Evolutionary conservation across 129 eudicot genomes (phyloP).

Genomic region (Arctium minus): DNA sequence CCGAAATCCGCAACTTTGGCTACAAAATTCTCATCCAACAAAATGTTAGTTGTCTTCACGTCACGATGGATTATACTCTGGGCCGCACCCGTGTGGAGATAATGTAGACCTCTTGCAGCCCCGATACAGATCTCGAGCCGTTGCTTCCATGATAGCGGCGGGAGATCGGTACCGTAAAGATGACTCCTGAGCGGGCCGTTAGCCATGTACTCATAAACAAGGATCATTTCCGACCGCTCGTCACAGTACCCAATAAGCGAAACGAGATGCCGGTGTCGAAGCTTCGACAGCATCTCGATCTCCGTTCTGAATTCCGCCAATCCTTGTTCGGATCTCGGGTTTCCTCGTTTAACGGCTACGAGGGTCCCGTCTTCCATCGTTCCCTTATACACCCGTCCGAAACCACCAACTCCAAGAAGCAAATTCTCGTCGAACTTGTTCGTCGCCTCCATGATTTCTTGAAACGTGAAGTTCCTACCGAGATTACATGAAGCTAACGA

Average conservation of each 20-base stretch:
- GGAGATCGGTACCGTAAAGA: conserved; percentile 54
- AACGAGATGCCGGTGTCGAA: conserved; percentile 76
- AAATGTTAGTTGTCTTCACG: conserved; percentile 72
- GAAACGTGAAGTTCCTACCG: conserved; percentile 58
- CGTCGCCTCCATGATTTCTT: conserved; percentile 66
- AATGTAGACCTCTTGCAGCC: conserved; percentile 78
- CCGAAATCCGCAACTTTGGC: conserved; percentile 87
- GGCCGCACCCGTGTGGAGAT: conserved; percentile 78
- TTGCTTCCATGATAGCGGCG: conserved; percentile 62
- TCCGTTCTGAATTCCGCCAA: conserved; percentile 71
- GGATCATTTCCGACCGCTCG: conserved; percentile 71
- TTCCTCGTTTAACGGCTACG: conserved; percentile 68
- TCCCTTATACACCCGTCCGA: conserved; percentile 72
- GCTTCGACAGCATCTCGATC: conserved; percentile 69
- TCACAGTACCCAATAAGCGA: conserved; percentile 75
- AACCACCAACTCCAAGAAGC: conserved; percentile 78
- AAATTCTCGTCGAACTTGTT: conserved; percentile 60
- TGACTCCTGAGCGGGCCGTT: conserved; percentile 78
- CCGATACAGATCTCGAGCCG: conserved; percentile 70
- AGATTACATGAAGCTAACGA: conserved; percentile 34
- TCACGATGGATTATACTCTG: conserved; percentile 73
- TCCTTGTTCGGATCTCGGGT: conserved; percentile 80
- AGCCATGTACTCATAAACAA: conserved; percentile 77
- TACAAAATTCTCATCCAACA: conserved; percentile 68
- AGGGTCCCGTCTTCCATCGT: conserved; percentile 53